A percentile compares a stretch with the other conserved stretches of the same genome.
phyloP scores from a whole-genome alignment of 139 green algal species.

The Coccomyxa sp. region DNA sequence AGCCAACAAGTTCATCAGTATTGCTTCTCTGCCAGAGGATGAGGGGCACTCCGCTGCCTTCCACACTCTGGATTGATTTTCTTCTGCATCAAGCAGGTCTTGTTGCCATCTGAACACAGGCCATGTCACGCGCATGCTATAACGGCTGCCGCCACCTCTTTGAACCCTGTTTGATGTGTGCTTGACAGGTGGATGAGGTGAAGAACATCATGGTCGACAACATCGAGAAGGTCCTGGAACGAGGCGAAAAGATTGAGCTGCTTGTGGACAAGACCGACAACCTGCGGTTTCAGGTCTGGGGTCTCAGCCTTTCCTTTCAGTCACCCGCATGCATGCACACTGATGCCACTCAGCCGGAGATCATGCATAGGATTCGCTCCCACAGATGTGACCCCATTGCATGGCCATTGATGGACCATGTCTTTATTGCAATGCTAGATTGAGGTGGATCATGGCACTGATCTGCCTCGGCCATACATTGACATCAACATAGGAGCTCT shows the following conservation, averaged over 20 bases:
- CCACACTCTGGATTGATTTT: no score
- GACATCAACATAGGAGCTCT: not conserved
- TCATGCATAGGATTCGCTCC: not conserved
- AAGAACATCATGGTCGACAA: constrained; percentile 99
- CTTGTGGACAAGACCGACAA: constrained; percentile 96
- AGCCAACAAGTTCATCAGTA: no score
- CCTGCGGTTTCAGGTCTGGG: constrained; percentile 77
- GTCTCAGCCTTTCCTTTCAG: no score
- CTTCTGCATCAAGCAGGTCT: no score
- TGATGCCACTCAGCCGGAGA: not conserved
- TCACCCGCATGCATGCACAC: not conserved
- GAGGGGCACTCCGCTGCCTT: no score
- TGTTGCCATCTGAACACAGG: no score
- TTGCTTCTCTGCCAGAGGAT: no score
- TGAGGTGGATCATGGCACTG: not conserved
- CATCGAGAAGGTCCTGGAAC: constrained; percentile 94
- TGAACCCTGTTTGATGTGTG: not conserved
- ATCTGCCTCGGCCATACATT: not conserved
- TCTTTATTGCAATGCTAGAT: not conserved
- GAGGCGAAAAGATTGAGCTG: constrained; percentile 95
- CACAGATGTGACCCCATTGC: not conserved
- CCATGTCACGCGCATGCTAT: no score
- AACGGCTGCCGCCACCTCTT: not conserved
- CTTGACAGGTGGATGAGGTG: constrained; percentile 85
- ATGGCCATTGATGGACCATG: not conserved